Conservation (phyloP, 805 yeast genomes). For the Pichia thaimueangensis region DNA sequence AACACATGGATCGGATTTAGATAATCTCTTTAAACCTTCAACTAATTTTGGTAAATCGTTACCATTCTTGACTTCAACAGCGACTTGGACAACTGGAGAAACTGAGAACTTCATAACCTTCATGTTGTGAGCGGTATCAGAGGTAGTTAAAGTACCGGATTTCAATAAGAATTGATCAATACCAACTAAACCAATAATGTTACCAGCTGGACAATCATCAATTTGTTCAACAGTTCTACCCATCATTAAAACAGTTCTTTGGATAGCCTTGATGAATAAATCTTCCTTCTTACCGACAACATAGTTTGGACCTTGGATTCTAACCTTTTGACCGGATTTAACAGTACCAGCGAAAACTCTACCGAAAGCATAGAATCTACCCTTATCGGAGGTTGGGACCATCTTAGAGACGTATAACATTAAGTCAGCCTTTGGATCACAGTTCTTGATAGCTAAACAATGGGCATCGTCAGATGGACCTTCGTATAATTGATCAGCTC, state of each 20-base stretch:
- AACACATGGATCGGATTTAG: constrained; percentile 99
- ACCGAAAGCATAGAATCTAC: constrained; percentile 99
- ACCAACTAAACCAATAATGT: constrained; percentile 99
- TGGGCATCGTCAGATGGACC: constrained; percentile 94
- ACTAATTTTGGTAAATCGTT: constrained; percentile 98
- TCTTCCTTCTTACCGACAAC: constrained; percentile 98
- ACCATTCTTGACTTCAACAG: constrained; percentile 99
- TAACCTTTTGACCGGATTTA: constrained; percentile 96
- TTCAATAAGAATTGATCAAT: constrained; percentile 98
- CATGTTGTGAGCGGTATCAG: constrained; percentile 96
- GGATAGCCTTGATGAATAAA: constrained; percentile 92
- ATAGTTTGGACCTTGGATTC: constrained; percentile 99
- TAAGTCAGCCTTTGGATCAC: constrained; percentile 97
- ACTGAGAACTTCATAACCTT: constrained; percentile 99
- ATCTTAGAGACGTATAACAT: constrained; percentile 99
- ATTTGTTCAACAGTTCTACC: constrained; percentile 97
- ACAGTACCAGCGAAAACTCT: constrained; percentile 99
- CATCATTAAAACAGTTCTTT: constrained; percentile 99
- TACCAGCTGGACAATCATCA: constrained; percentile 99
- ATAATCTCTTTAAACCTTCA: constrained; percentile 99
- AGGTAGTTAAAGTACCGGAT: constrained; percentile 98
- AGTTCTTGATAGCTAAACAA: constrained; percentile 89
- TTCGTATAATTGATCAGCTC: constrained; percentile 98
- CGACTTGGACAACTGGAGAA: constrained; percentile 99
- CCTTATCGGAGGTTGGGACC: constrained; percentile 99